These are phyloP conservation scores for Celoporthe dispersa DNA, from an alignment of 2,329 filamentous ascomycete species.

Conservation along the genomic window DNA sequence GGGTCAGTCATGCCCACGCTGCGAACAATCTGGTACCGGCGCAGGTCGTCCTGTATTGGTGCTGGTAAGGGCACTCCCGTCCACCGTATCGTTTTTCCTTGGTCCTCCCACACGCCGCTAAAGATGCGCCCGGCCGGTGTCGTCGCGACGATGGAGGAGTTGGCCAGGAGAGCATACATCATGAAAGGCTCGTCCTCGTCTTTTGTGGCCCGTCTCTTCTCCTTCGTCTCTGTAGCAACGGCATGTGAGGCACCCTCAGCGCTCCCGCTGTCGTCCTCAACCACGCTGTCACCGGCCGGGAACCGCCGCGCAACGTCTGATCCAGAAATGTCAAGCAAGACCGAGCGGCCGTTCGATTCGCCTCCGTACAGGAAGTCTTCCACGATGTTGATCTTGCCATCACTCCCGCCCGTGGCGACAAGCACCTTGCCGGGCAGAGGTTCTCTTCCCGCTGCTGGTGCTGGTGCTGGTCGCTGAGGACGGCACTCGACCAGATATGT, in stretches of 20 bases:
- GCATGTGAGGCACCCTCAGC: background rate
- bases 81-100: conserved; percentile 44
- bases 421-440: conserved; percentile 31
- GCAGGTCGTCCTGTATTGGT: conserved; percentile 43
- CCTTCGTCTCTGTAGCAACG: background rate
- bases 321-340: conserved; percentile 2
- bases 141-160: conserved; percentile 55
- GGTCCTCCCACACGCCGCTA: conserved; percentile 43
- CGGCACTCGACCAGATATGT: conserved; percentile 81
- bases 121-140: conserved; percentile 66
- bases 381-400: conserved; percentile 68
- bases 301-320: background rate
- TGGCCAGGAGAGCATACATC: conserved; percentile 66
- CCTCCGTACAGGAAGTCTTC: conserved; percentile 28
- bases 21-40: conserved; percentile 53
- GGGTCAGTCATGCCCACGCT: conserved; percentile 37
- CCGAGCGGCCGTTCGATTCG: background rate
- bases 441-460: background rate
- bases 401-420: conserved; percentile 81
- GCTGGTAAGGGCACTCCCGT: conserved; percentile 45
- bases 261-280: background rate
- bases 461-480: conserved; percentile 40
- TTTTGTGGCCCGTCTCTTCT: background rate
- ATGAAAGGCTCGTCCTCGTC: conserved; percentile 23
- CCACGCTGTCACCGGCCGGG: background rate